Conservation (phyloP, 116 monocot species). For the Iris pallida region DNA sequence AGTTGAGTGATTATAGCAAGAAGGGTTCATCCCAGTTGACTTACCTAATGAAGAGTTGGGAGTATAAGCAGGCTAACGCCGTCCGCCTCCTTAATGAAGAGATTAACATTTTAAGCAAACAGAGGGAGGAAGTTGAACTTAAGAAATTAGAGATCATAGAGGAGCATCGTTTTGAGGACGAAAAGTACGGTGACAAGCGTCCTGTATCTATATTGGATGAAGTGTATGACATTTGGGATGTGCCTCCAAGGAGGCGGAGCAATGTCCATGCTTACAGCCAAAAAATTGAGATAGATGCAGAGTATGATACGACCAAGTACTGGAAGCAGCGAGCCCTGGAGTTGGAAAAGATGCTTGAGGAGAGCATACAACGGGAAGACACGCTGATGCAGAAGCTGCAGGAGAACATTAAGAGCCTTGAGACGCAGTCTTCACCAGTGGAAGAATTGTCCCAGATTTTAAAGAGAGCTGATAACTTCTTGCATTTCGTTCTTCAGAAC, state of each 20-base stretch:
- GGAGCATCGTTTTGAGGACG: slow-evolving; percentile 56
- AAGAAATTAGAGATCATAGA: slow-evolving; percentile 60
- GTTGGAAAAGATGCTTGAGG: slow-evolving; percentile 51
- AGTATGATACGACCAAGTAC: slow-evolving; percentile 41
- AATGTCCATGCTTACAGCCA: slow-evolving; percentile 31
- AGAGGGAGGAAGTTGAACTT: slow-evolving; percentile 51
- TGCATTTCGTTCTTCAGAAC: slow-evolving; percentile 77
- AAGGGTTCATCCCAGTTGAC: slow-evolving; percentile 65
- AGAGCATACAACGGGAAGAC: slow-evolving; percentile 52
- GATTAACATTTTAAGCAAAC: slow-evolving; percentile 42
- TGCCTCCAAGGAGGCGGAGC: slow-evolving; percentile 30
- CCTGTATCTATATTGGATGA: slow-evolving; percentile 60
- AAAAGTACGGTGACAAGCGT: slow-evolving; percentile 38
- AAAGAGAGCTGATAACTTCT: slow-evolving; percentile 70
- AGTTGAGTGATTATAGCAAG: slow-evolving; percentile 61
- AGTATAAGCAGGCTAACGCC: slow-evolving; percentile 63
- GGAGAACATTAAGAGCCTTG: slow-evolving; percentile 48
- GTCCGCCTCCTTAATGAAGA: slow-evolving; percentile 67
- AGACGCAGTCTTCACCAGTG: slow-evolving; percentile 56
- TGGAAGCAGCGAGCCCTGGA: slow-evolving; percentile 55
- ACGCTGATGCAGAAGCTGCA: slow-evolving; percentile 50
- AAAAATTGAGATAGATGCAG: slow-evolving; percentile 47
- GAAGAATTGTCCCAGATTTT: slow-evolving; percentile 66
- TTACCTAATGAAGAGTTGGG: slow-evolving; percentile 54
- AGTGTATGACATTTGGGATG: slow-evolving; percentile 45